Conservation (phyloP, 768 basidiomycete species). For the Tremella mesenterica region DNA sequence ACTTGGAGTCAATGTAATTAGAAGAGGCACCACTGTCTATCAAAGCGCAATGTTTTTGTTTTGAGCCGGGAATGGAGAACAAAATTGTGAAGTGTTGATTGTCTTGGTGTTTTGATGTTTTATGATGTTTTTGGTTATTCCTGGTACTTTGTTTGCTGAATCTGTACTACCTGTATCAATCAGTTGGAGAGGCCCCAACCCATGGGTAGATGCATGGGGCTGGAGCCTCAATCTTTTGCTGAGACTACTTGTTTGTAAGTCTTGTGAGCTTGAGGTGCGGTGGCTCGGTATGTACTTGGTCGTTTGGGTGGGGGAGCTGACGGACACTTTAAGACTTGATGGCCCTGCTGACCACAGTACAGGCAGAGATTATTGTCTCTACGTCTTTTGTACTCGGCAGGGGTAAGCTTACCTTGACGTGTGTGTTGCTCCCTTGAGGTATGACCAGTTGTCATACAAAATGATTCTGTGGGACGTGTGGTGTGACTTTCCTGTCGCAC, state of each 20-base stretch:
- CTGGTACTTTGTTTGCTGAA: not conserved
- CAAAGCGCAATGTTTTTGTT: not conserved
- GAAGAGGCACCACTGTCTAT: not conserved
- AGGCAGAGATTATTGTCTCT: not conserved
- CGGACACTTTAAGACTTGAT: not conserved
- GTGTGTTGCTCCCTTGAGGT: not conserved
- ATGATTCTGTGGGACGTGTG: not conserved
- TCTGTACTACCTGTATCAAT: not conserved
- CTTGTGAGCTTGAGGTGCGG: no score
- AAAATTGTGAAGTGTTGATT: not conserved
- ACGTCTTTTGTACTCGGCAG: not conserved
- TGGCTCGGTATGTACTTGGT: not conserved
- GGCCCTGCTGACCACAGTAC: not conserved
- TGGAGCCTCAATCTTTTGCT: not conserved
- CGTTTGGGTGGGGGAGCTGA: not conserved
- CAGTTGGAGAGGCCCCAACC: not conserved
- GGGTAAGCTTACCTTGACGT: not conserved
- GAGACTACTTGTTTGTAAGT: not conserved
- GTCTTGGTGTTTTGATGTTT: not conserved
- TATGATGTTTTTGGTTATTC: not conserved
- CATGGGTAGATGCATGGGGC: not conserved
- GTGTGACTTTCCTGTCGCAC: not conserved
- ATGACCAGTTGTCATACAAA: not conserved
- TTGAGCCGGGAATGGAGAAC: not conserved
- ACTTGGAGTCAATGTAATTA: not conserved